Conservation (phyloP, 148 eudicot genomes). For the Cornus florida region DNA sequence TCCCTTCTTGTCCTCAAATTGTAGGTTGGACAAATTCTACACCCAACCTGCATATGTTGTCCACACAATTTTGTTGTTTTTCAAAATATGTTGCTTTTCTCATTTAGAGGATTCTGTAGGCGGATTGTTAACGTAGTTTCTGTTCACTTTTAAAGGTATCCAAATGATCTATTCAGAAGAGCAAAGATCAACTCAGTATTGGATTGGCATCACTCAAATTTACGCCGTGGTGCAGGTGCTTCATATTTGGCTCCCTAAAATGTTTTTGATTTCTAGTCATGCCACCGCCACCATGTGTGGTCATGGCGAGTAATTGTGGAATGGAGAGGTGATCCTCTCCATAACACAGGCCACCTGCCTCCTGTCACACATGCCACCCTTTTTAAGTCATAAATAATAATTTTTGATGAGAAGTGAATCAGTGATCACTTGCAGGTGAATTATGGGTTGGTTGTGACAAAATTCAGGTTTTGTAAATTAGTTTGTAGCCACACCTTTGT, state of each 20-base stretch:
- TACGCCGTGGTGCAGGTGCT: slow-evolving; percentile 82
- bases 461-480: too few species aligned
- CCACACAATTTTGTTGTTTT: background rate
- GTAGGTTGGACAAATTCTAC: background rate
- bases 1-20: background rate
- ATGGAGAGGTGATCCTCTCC: too few species aligned
- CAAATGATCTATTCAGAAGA: slow-evolving; percentile 75
- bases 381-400: too few species aligned
- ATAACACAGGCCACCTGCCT: too few species aligned
- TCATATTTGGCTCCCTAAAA: background rate
- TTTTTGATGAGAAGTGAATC: background rate
- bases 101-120: background rate
- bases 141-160: slow-evolving; percentile 59
- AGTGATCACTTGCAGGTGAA: background rate
- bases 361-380: too few species aligned
- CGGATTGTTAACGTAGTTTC: background rate
- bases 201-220: slow-evolving; percentile 96
- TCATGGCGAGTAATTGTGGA: too few species aligned
- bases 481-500: too few species aligned
- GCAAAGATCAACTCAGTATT: slow-evolving; percentile 88
- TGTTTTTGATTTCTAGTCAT: background rate
- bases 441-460: background rate
- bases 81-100: background rate
- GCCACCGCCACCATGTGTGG: too few species aligned
- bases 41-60: background rate